Base-by-base conservation (phyloP, 2,329 filamentous ascomycete species). In the Cryphonectria naterciae region DNA sequence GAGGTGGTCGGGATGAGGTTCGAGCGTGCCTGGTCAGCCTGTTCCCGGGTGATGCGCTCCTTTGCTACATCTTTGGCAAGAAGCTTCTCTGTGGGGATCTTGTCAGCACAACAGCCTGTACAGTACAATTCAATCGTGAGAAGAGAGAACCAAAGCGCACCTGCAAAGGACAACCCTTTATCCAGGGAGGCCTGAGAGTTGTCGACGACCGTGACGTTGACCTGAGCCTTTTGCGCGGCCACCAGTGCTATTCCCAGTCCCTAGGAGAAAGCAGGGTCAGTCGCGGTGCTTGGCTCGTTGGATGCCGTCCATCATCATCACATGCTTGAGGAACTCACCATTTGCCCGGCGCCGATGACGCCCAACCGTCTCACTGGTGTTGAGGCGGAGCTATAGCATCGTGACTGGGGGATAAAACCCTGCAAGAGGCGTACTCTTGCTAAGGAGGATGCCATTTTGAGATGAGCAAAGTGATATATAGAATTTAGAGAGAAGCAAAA, bases 241-340 rank as follows among this genome's bases (percentile, higher is more conserved):
- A 99, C 95, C 22, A 99, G 89, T 66, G 96, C 96, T 80, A 99
- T 99, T 72, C 96, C 96, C 61, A 99, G 85, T 72, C 96, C 96
- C 95, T 98, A n/a, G 37, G 15, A 65, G 63, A 43, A 3, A 72
- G 70, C 75, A 71, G 79, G 78, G 79, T 79, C 56, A 76, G 75
- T 69, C 72, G 6, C 35, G n/a, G 25, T 35, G 49, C 25, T 54
- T 37, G 32, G 22, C 22, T 7, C 22, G 22, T n/a, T 54, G 35
- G 35, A 68, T 63, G 65, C 60, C 71, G 10, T 49, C n/a, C 46
- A n/a, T n/a, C 46, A 74, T 83, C 46, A 74, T 83, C 79, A 81
- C 81, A 82, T 84, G 81, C 74, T 70, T 77, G 41, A 35, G 25
- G 19, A 61, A 79, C 86, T 78, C 82, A 97, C 95, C 95, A 98